Percentiles rank a stretch among this genome's conserved stretches.
These are phyloP conservation scores for Globisporangium camurandrum DNA, from an alignment of 352 stramenopile genomes.

Conservation along the genomic window DNA sequence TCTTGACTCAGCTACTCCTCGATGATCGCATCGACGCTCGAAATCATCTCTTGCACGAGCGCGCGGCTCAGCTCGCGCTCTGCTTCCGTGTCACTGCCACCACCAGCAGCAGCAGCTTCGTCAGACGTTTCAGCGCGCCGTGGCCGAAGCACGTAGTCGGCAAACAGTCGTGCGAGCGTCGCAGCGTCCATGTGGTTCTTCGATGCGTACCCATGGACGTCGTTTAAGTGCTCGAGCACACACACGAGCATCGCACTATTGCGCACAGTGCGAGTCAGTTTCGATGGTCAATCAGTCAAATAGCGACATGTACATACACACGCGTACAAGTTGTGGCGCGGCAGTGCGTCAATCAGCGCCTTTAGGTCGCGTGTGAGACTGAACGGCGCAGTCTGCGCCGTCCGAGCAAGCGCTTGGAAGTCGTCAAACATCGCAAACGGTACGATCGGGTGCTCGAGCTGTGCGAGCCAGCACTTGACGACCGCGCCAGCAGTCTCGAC, in stretches of 20 bases:
- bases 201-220: slow-evolving; percentile 69
- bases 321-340: slow-evolving; percentile 60
- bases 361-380: slow-evolving; percentile 51
- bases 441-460: slow-evolving; percentile 59
- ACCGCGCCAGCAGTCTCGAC: slow-evolving; percentile 48
- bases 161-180: slow-evolving; percentile 41
- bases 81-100: too few species aligned
- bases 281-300: neutral
- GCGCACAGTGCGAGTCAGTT: neutral
- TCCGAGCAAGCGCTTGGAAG: slow-evolving; percentile 34
- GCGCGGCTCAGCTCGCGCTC: slow-evolving; percentile 11
- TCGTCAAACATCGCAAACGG: slow-evolving; percentile 58
- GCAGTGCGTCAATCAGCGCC: slow-evolving; percentile 45
- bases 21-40: slow-evolving; percentile 64
- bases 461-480: slow-evolving; percentile 55
- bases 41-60: slow-evolving; percentile 67
- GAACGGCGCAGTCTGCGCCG: slow-evolving; percentile 37
- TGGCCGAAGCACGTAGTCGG: slow-evolving; percentile 46
- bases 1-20: slow-evolving; percentile 60
- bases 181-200: slow-evolving; percentile 68
- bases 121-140: slow-evolving; percentile 3
- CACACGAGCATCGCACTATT: slow-evolving; percentile 58
- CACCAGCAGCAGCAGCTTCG: too few species aligned
- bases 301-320: neutral
- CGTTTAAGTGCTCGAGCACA: slow-evolving; percentile 76